Evolutionary conservation across 345 rosid species (phyloP).

Genomic region (Turritis glabra): DNA sequence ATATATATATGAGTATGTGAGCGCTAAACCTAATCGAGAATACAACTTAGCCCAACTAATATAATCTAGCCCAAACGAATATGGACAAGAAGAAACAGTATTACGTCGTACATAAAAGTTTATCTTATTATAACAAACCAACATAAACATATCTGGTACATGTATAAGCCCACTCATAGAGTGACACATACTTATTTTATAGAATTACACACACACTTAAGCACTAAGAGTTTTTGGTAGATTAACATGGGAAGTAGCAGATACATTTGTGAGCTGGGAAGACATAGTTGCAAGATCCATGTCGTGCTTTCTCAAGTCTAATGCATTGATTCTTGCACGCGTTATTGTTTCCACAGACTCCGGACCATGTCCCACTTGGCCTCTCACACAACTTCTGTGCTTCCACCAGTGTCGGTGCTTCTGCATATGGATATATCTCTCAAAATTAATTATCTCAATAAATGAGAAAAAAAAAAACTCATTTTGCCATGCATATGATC

Average conservation of each 20-base stretch:
- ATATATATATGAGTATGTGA: no score
- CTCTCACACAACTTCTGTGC: no score
- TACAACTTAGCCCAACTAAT: no score
- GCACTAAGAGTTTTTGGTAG: neutral
- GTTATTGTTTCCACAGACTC: neutral
- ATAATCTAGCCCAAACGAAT: no score
- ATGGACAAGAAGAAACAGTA: no score
- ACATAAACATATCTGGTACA: neutral
- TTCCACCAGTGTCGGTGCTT: neutral
- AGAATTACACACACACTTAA: neutral
- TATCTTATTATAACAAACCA: no score
- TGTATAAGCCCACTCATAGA: neutral
- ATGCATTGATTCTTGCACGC: constrained; percentile 29
- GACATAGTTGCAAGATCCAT: neutral
- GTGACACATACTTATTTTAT: neutral
- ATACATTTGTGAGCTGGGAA: neutral
- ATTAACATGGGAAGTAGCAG: constrained; percentile 9
- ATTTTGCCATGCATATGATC: neutral
- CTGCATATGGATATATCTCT: neutral
- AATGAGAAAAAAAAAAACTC: neutral
- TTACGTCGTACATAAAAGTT: no score
- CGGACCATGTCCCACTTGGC: neutral
- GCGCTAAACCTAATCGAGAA: no score
- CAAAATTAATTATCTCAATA: neutral
- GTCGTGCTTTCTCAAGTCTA: constrained; percentile 27